Percentiles rank a stretch among this genome's conserved stretches.
Evolutionary conservation across 345 rosid genomes (phyloP).

Genomic region (Linum usitatissimum): DNA sequence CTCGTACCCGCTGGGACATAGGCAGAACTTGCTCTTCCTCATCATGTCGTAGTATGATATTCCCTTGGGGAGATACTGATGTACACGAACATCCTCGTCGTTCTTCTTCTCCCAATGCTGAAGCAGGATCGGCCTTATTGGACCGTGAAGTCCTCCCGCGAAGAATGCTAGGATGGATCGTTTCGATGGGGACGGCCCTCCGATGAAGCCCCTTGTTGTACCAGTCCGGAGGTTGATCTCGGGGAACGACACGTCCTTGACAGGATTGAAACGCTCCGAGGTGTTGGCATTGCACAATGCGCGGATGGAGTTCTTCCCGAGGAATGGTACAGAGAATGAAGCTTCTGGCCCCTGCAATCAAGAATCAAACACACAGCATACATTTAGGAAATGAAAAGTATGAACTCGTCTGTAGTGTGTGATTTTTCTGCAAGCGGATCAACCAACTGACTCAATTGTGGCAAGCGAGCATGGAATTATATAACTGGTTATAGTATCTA

Average conservation of each 20-base stretch:
- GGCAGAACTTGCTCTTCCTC: conserved; percentile 68
- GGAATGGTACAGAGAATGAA: conserved; percentile 50
- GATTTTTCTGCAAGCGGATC: no score
- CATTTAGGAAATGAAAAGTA: no score
- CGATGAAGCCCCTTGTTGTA: conserved; percentile 40
- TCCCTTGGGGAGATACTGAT: conserved; percentile 65
- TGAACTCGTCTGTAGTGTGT: no score
- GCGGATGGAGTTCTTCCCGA: conserved; percentile 51
- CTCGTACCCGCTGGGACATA: conserved; percentile 91
- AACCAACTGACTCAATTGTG: no score
- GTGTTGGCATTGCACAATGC: conserved; percentile 87
- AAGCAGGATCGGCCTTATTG: conserved; percentile 68
- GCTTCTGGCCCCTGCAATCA: conserved; percentile 45
- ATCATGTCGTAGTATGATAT: conserved; percentile 59
- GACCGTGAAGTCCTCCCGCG: conserved; percentile 93
- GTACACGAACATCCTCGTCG: conserved; percentile 52
- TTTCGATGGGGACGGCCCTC: conserved; percentile 70
- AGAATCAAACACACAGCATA: not conserved
- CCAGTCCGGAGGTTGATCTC: conserved; percentile 71
- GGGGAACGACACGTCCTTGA: conserved; percentile 70
- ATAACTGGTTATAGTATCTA: no score
- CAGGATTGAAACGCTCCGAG: conserved; percentile 68
- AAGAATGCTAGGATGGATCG: conserved; percentile 80
- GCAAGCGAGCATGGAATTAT: no score
- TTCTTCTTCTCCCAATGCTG: conserved; percentile 79